phyloP scores from a whole-genome alignment of 768 basidiomycete genomes.

The Pleurotus giganteus region DNA sequence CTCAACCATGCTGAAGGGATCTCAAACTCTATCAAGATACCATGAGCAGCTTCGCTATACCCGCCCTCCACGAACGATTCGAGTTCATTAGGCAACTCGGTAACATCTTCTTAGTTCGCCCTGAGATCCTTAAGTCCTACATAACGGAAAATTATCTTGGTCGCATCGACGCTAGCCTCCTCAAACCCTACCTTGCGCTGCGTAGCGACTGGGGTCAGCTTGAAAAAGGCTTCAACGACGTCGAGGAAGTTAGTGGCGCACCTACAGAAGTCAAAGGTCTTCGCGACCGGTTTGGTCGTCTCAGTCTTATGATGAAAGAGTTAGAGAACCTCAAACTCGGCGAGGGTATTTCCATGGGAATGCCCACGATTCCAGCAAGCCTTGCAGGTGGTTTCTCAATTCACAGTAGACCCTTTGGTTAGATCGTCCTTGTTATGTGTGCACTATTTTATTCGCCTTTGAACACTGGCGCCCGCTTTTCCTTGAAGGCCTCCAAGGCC shows the following conservation, averaged over 20 bases:
- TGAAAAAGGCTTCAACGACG: slow-evolving; percentile 75
- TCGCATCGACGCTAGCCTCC: slow-evolving; percentile 80
- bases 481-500: slow-evolving; percentile 82
- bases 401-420: slow-evolving; percentile 39
- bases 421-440: slow-evolving; percentile 20
- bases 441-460: slow-evolving; percentile 64
- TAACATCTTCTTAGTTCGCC: slow-evolving; percentile 94
- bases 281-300: slow-evolving; percentile 61
- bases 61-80: slow-evolving; percentile 88
- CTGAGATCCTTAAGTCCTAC: slow-evolving; percentile 93
- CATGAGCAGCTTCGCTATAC: slow-evolving; percentile 77
- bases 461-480: slow-evolving; percentile 78
- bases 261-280: slow-evolving; percentile 45
- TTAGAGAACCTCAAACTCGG: slow-evolving; percentile 64
- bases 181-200: slow-evolving; percentile 88
- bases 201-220: slow-evolving; percentile 91
- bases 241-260: slow-evolving; percentile 37
- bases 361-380: slow-evolving; percentile 54
- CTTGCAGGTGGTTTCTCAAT: slow-evolving; percentile 55
- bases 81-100: slow-evolving; percentile 98
- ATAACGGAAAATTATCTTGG: slow-evolving; percentile 94
- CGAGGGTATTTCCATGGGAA: slow-evolving; percentile 57
- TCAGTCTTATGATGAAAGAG: slow-evolving; percentile 88
- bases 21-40: slow-evolving; percentile 95
- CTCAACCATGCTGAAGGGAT: slow-evolving; percentile 57